Evolutionary conservation across 2,329 filamentous ascomycete species (phyloP).

Genomic region (Nigrospora oryzae): DNA sequence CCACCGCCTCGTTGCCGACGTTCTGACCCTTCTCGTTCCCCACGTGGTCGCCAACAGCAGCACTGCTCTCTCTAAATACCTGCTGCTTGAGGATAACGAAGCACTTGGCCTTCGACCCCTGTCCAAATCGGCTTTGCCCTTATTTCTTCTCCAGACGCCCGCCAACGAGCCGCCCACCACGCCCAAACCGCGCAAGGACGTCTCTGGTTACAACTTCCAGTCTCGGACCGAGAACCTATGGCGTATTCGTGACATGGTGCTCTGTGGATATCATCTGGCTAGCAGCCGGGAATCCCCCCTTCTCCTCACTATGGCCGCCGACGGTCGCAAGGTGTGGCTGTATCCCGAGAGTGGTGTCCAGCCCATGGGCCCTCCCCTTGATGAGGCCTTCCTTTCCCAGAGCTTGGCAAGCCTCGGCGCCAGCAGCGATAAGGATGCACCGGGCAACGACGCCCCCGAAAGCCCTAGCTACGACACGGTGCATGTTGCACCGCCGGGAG

Average conservation of each 20-base stretch:
- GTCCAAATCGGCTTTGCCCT: conserved; percentile 13
- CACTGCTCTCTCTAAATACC: conserved; percentile 32
- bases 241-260: conserved; percentile 38
- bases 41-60: conserved; percentile 27
- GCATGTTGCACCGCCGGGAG: too few species aligned
- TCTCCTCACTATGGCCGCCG: conserved; percentile 7
- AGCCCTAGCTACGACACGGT: too few species aligned
- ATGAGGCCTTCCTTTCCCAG: background rate
- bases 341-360: conserved; percentile 10
- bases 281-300: conserved; percentile 31
- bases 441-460: too few species aligned
- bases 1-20: conserved; percentile 35
- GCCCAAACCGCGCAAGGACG: conserved; percentile 26
- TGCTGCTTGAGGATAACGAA: conserved; percentile 39
- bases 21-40: conserved; percentile 39
- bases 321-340: conserved; percentile 14
- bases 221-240: conserved; percentile 30
- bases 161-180: conserved; percentile 20
- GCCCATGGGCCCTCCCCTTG: background rate
- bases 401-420: too few species aligned
- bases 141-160: conserved; percentile 14
- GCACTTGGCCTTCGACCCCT: conserved; percentile 19
- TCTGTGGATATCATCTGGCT: conserved; percentile 38
- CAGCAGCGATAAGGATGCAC: too few species aligned
- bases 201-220: conserved; percentile 20